These are phyloP conservation scores for Apiotrichum mycotoxinovorans DNA, from an alignment of 1,284 basidiomycete species.

Conservation along the genomic window DNA sequence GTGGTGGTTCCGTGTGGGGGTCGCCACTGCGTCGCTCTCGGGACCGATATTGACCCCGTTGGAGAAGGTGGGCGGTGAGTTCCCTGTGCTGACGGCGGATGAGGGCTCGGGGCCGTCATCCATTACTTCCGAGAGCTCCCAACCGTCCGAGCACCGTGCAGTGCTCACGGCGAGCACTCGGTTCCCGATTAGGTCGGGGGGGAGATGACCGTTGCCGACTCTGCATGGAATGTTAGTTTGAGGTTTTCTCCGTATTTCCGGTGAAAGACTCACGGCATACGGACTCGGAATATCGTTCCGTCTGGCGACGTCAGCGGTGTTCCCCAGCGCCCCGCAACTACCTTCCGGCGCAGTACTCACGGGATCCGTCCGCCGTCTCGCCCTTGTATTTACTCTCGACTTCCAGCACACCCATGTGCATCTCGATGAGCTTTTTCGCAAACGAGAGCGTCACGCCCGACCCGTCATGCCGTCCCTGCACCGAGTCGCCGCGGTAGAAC, in stretches of 20 bases:
- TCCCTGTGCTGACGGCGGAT: too few relatives aligned
- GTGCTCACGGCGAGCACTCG: neutral
- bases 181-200: neutral
- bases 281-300: constrained; percentile 41
- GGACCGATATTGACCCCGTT: too few relatives aligned
- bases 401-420: constrained; percentile 49
- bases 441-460: constrained; percentile 49
- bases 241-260: too few relatives aligned
- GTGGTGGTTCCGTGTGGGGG: too few relatives aligned
- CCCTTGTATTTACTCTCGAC: constrained; percentile 40
- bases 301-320: constrained; percentile 10
- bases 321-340: neutral
- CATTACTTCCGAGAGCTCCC: neutral
- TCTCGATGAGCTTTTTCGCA: constrained; percentile 49
- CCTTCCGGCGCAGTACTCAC: too few relatives aligned
- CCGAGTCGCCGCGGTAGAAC: constrained; percentile 45
- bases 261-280: constrained; percentile 24
- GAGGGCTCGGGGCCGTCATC: neutral
- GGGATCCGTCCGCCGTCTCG: constrained; percentile 36
- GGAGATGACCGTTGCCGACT: constrained; percentile 38
- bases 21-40: too few relatives aligned
- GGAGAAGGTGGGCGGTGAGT: too few relatives aligned
- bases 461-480: constrained; percentile 44
- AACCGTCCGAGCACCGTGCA: neutral
- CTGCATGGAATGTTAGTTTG: too few relatives aligned